Evolutionary conservation across 129 eudicot genomes (phyloP).

Genomic region (Tagetes patula): DNA sequence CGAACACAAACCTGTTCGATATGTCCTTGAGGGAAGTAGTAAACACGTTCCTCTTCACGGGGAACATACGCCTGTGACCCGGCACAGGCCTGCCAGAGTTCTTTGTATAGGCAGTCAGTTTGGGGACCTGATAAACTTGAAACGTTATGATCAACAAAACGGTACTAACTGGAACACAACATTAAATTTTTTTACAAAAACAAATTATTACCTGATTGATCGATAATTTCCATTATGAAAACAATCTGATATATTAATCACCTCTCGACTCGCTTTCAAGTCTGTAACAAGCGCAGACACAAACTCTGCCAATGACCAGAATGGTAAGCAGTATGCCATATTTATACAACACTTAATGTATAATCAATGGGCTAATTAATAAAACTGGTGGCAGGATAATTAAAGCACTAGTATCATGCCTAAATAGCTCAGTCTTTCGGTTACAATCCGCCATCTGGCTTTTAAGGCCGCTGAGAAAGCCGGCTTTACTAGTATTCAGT

Average conservation of each 20-base stretch:
- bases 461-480: constrained; percentile 34
- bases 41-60: constrained; percentile 76
- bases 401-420: constrained; percentile 15
- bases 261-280: neutral
- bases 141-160: neutral
- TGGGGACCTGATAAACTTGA: constrained; percentile 36
- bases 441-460: constrained; percentile 35
- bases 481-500: constrained; percentile 21
- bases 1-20: constrained; percentile 73
- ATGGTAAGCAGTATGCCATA: constrained; percentile 11
- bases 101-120: constrained; percentile 53
- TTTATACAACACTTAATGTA: constrained; percentile 14
- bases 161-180: neutral
- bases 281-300: constrained; percentile 6
- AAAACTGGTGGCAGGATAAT: constrained; percentile 13
- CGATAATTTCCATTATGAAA: constrained; percentile 46
- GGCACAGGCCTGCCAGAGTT: constrained; percentile 89
- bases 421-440: constrained; percentile 5
- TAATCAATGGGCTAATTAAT: constrained; percentile 8
- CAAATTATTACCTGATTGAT: constrained; percentile 52
- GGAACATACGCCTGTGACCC: constrained; percentile 82
- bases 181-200: too few relatives aligned
- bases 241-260: constrained; percentile 20
- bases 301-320: constrained; percentile 13
- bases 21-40: constrained; percentile 93